A percentile compares a stretch with the other conserved stretches of the same genome.
Evolutionary conservation across 116 monocot species (phyloP).

Genomic region (Dioscorea cayenensis): DNA sequence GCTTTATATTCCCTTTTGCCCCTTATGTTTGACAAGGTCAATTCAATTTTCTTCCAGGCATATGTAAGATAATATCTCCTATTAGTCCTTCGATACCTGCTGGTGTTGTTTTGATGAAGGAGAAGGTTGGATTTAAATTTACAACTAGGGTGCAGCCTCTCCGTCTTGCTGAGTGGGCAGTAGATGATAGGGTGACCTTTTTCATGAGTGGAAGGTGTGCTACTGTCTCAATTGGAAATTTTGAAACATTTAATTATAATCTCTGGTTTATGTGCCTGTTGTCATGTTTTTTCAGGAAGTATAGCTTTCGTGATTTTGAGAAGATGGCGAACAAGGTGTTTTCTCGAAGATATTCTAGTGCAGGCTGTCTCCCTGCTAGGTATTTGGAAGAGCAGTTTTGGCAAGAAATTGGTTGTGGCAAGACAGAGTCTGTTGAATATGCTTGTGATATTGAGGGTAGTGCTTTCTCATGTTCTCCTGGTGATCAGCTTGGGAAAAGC

Average conservation of each 20-base stretch:
- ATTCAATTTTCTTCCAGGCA: constrained; percentile 37
- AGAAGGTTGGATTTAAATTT: constrained; percentile 84
- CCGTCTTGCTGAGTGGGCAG: constrained; percentile 82
- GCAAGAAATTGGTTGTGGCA: constrained; percentile 89
- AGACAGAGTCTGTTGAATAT: constrained; percentile 88
- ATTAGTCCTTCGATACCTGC: constrained; percentile 80
- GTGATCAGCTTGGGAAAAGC: constrained; percentile 83
- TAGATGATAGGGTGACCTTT: constrained; percentile 84
- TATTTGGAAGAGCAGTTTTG: constrained; percentile 97
- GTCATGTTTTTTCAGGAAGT: constrained; percentile 54
- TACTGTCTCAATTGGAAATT: not conserved
- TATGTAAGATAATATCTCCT: constrained; percentile 96
- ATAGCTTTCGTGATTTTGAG: constrained; percentile 90
- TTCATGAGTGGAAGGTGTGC: constrained; percentile 93
- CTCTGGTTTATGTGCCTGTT: not conserved
- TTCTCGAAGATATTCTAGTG: constrained; percentile 69
- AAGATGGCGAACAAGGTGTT: constrained; percentile 96
- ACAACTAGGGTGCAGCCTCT: constrained; percentile 93
- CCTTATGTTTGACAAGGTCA: too few relatives aligned
- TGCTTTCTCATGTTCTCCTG: constrained; percentile 87
- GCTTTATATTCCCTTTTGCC: too few relatives aligned
- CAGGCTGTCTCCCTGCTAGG: constrained; percentile 72
- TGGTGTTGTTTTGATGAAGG: constrained; percentile 94
- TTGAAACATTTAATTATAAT: not conserved
- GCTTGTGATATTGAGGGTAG: constrained; percentile 99